These are phyloP conservation scores for Camillea tinctor DNA, from an alignment of 2,329 filamentous ascomycete genomes.

Conservation along the genomic window DNA sequence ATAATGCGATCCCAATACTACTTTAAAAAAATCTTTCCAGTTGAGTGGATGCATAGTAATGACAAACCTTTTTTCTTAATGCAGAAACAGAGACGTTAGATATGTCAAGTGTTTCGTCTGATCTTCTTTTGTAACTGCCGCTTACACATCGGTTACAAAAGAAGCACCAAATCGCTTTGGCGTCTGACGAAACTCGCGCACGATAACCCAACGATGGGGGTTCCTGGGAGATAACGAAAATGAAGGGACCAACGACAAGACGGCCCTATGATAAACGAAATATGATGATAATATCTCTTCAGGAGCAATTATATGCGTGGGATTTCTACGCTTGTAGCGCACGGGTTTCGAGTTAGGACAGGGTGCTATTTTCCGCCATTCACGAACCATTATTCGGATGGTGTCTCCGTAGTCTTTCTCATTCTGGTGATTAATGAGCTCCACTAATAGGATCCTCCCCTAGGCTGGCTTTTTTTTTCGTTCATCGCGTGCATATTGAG, in stretches of 20 bases:
- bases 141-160: neutral
- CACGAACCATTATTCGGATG: neutral
- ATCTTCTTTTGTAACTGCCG: neutral
- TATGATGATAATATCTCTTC: too few relatives aligned
- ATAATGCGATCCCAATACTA: neutral
- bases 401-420: neutral
- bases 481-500: neutral
- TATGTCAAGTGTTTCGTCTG: neutral
- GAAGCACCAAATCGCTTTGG: neutral
- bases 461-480: neutral
- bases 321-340: neutral
- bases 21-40: neutral
- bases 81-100: neutral
- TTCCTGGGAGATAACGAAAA: neutral
- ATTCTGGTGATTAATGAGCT: neutral
- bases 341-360: neutral
- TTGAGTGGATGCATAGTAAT: neutral
- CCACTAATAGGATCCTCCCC: neutral
- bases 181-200: neutral
- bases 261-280: too few relatives aligned
- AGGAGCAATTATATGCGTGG: too few relatives aligned
- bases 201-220: neutral
- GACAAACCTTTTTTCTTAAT: neutral
- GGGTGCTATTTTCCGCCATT: neutral
- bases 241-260: neutral